These are phyloP conservation scores for Colletotrichum camelliae DNA, from an alignment of 2,329 filamentous ascomycete genomes.

Conservation along the genomic window DNA sequence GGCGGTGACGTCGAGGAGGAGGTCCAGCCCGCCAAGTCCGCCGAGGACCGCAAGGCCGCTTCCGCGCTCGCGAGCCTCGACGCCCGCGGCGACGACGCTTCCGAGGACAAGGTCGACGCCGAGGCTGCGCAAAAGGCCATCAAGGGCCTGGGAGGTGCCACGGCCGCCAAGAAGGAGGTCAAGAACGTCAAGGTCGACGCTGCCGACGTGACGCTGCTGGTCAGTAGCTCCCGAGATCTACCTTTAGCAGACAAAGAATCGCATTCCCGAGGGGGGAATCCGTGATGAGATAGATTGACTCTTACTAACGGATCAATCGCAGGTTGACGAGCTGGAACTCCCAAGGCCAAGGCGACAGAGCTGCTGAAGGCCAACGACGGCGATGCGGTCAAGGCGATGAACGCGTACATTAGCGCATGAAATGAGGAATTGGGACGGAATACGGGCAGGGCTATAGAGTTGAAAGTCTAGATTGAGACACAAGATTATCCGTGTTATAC, in stretches of 20 bases:
- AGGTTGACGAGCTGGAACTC: constrained; percentile 76
- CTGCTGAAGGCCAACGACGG: constrained; percentile 75
- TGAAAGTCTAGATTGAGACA: not conserved
- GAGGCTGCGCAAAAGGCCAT: constrained; percentile 77
- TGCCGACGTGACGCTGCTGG: constrained; percentile 73
- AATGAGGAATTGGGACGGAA: not conserved
- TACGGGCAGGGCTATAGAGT: not conserved
- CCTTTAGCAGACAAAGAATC: too few relatives aligned
- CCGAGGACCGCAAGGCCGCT: constrained; percentile 79
- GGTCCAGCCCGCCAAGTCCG: constrained; percentile 62
- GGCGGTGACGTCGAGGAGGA: constrained; percentile 65
- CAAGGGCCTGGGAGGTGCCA: constrained; percentile 59
- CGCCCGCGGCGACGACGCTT: constrained; percentile 50
- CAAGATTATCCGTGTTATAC: not conserved
- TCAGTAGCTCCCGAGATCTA: constrained; percentile 40
- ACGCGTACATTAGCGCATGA: constrained; percentile 50
- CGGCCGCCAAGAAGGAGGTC: constrained; percentile 42
- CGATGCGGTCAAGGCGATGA: constrained; percentile 70
- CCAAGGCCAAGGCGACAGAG: constrained; percentile 76
- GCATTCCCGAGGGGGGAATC: accelerated
- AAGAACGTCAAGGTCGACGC: constrained; percentile 77
- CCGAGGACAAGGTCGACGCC: constrained; percentile 60
- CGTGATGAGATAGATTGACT: not conserved
- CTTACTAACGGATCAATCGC: not conserved
- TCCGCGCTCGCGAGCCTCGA: constrained; percentile 77